Conservation (phyloP, 768 basidiomycete species). For the Mrakia gelida region DNA sequence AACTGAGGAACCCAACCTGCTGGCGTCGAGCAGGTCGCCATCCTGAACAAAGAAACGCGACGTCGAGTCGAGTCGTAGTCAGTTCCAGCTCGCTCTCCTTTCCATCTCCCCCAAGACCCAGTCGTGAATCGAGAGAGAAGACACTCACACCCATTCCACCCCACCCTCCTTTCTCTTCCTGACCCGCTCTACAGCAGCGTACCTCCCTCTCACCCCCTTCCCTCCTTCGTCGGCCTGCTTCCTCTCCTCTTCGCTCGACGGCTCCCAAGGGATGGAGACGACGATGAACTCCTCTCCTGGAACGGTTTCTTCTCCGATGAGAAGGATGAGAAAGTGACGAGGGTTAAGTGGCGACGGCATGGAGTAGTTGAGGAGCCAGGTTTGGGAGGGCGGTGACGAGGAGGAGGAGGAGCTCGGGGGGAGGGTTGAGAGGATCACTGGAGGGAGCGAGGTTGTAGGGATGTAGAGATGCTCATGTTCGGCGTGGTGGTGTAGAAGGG, state of each 20-base stretch:
- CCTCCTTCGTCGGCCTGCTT: neutral
- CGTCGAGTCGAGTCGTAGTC: neutral
- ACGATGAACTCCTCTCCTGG: constrained; percentile 1
- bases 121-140: neutral
- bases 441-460: neutral
- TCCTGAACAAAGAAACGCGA: constrained; percentile 1
- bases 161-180: neutral
- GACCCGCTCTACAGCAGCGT: constrained; percentile 9
- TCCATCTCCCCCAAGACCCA: too few species aligned
- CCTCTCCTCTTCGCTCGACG: neutral
- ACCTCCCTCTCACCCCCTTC: constrained; percentile 9
- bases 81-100: neutral
- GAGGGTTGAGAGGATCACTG: neutral
- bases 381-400: neutral
- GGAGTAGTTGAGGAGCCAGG: constrained; percentile 9
- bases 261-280: neutral
- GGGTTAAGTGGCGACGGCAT: neutral
- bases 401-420: neutral
- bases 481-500: neutral
- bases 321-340: constrained; percentile 3
- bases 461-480: neutral
- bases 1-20: constrained; percentile 16
- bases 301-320: neutral
- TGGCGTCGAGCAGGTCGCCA: constrained; percentile 14
- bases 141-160: constrained; percentile 10